Evolutionary conservation across 2,329 filamentous ascomycete species (phyloP).

Genomic region (Aspergillus arachidicola): DNA sequence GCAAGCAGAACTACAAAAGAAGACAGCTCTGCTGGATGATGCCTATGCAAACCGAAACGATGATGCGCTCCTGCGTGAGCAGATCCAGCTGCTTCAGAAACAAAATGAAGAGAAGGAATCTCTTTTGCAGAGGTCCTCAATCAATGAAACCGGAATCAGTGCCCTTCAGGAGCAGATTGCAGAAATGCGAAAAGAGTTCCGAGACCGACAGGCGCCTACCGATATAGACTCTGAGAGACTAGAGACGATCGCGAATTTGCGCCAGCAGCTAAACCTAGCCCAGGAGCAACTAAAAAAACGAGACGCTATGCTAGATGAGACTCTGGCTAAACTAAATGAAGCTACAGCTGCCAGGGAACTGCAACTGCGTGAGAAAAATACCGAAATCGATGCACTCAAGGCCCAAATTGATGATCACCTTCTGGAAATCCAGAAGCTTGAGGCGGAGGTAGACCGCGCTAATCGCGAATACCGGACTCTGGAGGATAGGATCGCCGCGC

Average conservation of each 20-base stretch:
- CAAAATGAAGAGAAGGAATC: constrained; percentile 30
- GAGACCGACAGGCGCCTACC: constrained; percentile 24
- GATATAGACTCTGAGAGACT: constrained; percentile 31
- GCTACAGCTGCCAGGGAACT: constrained; percentile 34
- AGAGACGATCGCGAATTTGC: constrained; percentile 35
- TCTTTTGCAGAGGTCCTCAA: constrained; percentile 26
- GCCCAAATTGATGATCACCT: constrained; percentile 37
- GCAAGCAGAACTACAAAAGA: constrained; percentile 40
- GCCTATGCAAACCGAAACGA: constrained; percentile 27
- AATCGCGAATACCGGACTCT: constrained; percentile 37
- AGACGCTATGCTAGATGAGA: constrained; percentile 38
- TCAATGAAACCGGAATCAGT: constrained; percentile 23
- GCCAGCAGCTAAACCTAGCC: constrained; percentile 34
- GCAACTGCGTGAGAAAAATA: constrained; percentile 39
- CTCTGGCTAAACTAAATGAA: constrained; percentile 35
- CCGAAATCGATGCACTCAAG: constrained; percentile 40
- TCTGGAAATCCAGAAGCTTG: constrained; percentile 39
- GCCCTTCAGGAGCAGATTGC: constrained; percentile 35
- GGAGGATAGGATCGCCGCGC: constrained; percentile 35
- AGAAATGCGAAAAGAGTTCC: constrained; percentile 36
- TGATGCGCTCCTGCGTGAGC: constrained; percentile 30
- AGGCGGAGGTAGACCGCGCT: constrained; percentile 35
- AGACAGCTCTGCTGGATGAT: constrained; percentile 31
- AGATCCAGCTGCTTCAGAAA: constrained; percentile 31
- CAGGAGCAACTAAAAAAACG: constrained; percentile 40